Percentiles rank a stretch among this genome's conserved stretches.
Evolutionary conservation across 2,329 filamentous ascomycete species (phyloP).

Genomic region (Pseudogymnoascus sp.): DNA sequence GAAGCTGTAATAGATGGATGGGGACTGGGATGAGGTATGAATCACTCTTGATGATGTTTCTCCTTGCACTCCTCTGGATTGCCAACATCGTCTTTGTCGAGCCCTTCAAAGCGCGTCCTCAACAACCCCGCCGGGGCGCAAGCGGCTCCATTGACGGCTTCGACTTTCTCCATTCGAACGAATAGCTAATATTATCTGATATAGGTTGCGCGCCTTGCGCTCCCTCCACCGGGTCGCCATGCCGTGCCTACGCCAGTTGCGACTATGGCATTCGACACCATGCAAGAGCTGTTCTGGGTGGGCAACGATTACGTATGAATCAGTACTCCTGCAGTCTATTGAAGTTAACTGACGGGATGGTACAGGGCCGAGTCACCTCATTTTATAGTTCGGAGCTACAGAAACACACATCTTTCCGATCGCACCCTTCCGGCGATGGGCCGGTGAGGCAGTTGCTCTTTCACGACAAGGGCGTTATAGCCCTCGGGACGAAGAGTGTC

Average conservation of each 20-base stretch:
- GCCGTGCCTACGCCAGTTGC: slow-evolving; percentile 63
- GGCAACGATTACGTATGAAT: slow-evolving; percentile 76
- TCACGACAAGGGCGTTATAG: slow-evolving; percentile 82
- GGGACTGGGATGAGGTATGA: slow-evolving; percentile 60
- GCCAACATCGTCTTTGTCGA: slow-evolving; percentile 10
- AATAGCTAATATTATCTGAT: slow-evolving; percentile 22
- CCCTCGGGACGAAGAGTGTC: slow-evolving; percentile 71
- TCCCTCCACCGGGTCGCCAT: slow-evolving; percentile 68
- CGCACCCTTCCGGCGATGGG: slow-evolving; percentile 65
- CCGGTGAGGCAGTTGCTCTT: slow-evolving; percentile 81
- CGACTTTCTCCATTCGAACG: not conserved
- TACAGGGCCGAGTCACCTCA: slow-evolving; percentile 75
- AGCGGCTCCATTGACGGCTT: slow-evolving; percentile 16
- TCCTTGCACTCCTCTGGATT: not conserved
- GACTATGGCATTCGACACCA: slow-evolving; percentile 79
- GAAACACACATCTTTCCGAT: slow-evolving; percentile 82
- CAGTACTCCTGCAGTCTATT: slow-evolving; percentile 8
- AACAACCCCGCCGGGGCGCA: slow-evolving; percentile 16
- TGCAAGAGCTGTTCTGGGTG: slow-evolving; percentile 84
- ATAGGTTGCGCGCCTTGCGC: slow-evolving; percentile 71
- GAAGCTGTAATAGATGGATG: slow-evolving; percentile 42
- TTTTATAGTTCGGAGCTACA: slow-evolving; percentile 82
- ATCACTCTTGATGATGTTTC: slow-evolving; percentile 11
- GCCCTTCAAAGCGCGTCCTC: slow-evolving; percentile 15
- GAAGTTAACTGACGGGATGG: slow-evolving; percentile 3